These are phyloP conservation scores for Omphalea diandra DNA, from an alignment of 441 rosid species.

Conservation along the genomic window DNA sequence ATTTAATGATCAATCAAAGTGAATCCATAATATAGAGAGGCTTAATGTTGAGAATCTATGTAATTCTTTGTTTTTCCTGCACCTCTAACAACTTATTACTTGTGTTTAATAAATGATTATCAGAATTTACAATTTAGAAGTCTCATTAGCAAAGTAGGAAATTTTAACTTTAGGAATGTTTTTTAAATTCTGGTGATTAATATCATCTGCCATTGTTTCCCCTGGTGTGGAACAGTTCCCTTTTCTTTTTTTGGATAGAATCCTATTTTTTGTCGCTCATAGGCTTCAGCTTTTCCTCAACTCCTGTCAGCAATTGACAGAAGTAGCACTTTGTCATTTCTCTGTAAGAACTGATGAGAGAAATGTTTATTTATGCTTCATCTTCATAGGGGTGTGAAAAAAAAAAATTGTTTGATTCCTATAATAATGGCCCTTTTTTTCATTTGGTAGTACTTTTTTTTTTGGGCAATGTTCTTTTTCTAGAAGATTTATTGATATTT, in stretches of 20 bases:
- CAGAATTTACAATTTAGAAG: background rate
- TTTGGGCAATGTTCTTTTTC: background rate
- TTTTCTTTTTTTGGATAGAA: background rate
- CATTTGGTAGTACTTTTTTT: background rate
- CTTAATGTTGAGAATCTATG: background rate
- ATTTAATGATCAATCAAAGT: background rate
- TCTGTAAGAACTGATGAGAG: background rate
- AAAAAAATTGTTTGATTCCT: background rate
- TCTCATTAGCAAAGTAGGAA: background rate
- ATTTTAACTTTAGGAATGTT: background rate
- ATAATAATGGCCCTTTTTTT: background rate
- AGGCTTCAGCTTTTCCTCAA: background rate
- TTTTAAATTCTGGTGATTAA: conserved; percentile 8
- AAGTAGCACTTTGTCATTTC: background rate
- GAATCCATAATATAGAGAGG: background rate
- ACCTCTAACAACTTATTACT: background rate
- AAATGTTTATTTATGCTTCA: background rate
- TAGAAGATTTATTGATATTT: conserved; percentile 14
- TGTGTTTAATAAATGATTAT: background rate
- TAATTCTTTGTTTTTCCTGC: background rate
- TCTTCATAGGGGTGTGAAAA: background rate
- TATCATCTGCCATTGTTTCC: background rate
- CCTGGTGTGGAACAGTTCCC: background rate
- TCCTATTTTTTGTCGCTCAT: background rate
- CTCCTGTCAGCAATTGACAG: background rate